phyloP scores from a whole-genome alignment of 345 rosid species.

The Hypericum androsaemum region DNA sequence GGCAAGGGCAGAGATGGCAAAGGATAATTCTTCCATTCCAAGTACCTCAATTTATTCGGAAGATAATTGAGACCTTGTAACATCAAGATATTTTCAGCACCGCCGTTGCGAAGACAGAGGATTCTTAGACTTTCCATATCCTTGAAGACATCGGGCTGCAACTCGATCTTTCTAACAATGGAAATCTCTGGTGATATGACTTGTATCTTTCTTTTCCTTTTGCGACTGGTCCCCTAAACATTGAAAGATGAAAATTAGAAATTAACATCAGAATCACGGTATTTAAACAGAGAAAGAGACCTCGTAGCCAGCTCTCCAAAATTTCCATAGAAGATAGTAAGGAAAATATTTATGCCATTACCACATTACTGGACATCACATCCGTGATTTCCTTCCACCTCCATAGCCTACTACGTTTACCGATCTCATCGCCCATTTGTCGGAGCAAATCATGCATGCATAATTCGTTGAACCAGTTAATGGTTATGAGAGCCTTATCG shows the following conservation, averaged over 20 bases:
- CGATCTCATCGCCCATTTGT: constrained; percentile 3
- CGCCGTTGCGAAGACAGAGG: background rate
- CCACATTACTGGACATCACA: background rate
- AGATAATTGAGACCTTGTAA: background rate
- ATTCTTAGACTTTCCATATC: constrained; percentile 4
- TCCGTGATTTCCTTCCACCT: background rate
- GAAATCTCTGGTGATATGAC: background rate
- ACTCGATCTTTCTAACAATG: background rate
- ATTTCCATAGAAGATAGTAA: too few relatives aligned
- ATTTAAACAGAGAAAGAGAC: too few relatives aligned
- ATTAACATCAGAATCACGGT: too few relatives aligned
- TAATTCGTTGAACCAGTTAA: background rate
- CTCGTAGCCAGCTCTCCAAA: too few relatives aligned
- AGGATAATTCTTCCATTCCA: constrained; percentile 4
- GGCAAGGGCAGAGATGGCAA: background rate
- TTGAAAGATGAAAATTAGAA: background rate
- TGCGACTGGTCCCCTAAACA: background rate
- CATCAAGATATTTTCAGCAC: background rate
- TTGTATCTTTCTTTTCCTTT: too few relatives aligned
- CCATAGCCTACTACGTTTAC: constrained; percentile 16
- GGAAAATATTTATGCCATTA: background rate
- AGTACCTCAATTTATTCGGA: background rate
- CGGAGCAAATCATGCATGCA: background rate
- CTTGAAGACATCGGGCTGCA: background rate
- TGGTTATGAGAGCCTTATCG: background rate